These are phyloP conservation scores for barrel medic (Medicago truncatula) DNA, from an alignment of 306 rosid genomes.

Conservation along the genomic window MtrunA17r5.0-ANR NC_053046.1:43591501-43592000, in stretches of 20 bases:
- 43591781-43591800: slow-evolving; percentile 85
- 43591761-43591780: slow-evolving; percentile 83
- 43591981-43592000: slow-evolving; percentile 1
- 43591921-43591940: slow-evolving; percentile 26
- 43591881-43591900: slow-evolving; percentile 6
- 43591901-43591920: slow-evolving; percentile 31
- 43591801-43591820: slow-evolving; percentile 71
- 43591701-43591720: slow-evolving; percentile 93
- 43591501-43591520: slow-evolving; percentile 16
- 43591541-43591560: not conserved
- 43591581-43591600: slow-evolving; percentile 50
- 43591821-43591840: not conserved
- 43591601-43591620: slow-evolving; percentile 86
- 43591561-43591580: slow-evolving; percentile 28
- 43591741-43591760: slow-evolving; percentile 90
- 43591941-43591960: slow-evolving; percentile 29
- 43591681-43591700: slow-evolving; percentile 85
- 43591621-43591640: slow-evolving; percentile 94
- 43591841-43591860: slow-evolving; percentile 3
- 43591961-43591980: slow-evolving; percentile 7
- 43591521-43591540: not conserved
- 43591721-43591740: slow-evolving; percentile 89
- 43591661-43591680: slow-evolving; percentile 98
- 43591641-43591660: slow-evolving; percentile 97
- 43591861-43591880: slow-evolving; percentile 21